Base-by-base conservation (phyloP, 176 grass and related monocot genomes). In the Aegilops bicornis region DNA sequence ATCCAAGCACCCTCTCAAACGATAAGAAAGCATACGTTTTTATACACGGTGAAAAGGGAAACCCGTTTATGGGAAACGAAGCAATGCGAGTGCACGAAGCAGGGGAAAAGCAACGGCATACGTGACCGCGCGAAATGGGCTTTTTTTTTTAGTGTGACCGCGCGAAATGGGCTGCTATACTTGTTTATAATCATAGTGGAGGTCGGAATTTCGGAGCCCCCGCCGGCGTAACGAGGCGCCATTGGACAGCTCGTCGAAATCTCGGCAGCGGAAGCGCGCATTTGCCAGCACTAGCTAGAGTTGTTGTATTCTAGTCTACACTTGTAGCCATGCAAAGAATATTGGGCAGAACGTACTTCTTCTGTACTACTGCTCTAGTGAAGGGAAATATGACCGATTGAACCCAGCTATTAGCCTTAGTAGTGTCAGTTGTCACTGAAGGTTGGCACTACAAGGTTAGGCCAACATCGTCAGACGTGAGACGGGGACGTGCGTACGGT, bases 181-280 rank as follows among this genome's bases (percentile, higher is more conserved):
- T 22, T 58, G 54, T 58, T 58, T 20, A 56, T 13, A 0, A 10
- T 7, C 32, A 12, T n/a, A 25, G 85, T 91, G 89, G 61, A 76
- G 10, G 4, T 69, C 0, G 36, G 76, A 84, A 69, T 84, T 74
- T 67, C 15, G 60, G 45, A 42, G 24, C 11, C 66, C 9, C 4
- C 16, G 89, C 23, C 59, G 37, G 45, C 69, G 75, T 87, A 74
- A 14, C 80, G 42, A 87, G 81, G 76, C 61, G 85, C 17, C 62
- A 84, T 91, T 91, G 89, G 85, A 32, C 1, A 10, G 33, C 35
- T 22, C 72, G 19, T 80, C 81, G 59, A 63, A 22, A 25, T 83
- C 56, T 1, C 4, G 0, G 10, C 54, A 15, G 30, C 73, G 40
- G 11, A 78, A 37, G 79, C 40, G 73, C 68, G 73, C 81, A 73